A percentile compares a stretch with the other conserved stretches of the same genome.
These are phyloP conservation scores for Rhodofomes roseus DNA, from an alignment of 1,284 basidiomycete species.

Conservation along the genomic window DNA sequence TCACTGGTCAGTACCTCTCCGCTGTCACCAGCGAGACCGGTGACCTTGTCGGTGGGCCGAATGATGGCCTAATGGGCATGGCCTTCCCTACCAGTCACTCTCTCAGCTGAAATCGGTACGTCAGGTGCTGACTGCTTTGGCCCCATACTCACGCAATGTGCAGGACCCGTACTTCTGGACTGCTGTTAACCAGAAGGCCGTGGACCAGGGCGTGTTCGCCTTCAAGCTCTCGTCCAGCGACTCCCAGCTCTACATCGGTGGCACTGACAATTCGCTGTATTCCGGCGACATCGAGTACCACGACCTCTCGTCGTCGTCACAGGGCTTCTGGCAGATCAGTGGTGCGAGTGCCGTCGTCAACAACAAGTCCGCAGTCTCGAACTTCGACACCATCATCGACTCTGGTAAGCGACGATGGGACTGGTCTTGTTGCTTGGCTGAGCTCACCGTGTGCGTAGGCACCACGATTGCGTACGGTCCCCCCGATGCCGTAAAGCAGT, in stretches of 20 bases:
- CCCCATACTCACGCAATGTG: background rate
- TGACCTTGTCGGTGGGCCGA: conserved; percentile 10
- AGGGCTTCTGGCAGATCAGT: conserved; percentile 37
- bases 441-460: conserved; percentile 10
- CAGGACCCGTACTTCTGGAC: conserved; percentile 41
- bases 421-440: background rate
- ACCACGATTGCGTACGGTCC: conserved; percentile 49
- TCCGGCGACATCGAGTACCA: conserved; percentile 30
- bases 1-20: conserved; percentile 16
- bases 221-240: conserved; percentile 45
- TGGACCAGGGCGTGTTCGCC: conserved; percentile 42
- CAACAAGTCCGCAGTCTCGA: conserved; percentile 18
- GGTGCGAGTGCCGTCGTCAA: conserved; percentile 32
- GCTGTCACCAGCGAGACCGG: conserved; percentile 10
- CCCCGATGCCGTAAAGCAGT: conserved; percentile 33
- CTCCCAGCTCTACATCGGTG: conserved; percentile 58
- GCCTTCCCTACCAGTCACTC: conserved; percentile 19
- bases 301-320: background rate
- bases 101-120: conserved; percentile 11
- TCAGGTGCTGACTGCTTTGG: too few relatives aligned
- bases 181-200: conserved; percentile 34
- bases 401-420: background rate
- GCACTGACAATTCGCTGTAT: conserved; percentile 37
- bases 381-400: conserved; percentile 27
- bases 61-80: conserved; percentile 23